Evolutionary conservation across 805 yeast genomes (phyloP).

Genomic region (Tetrapisispora taiwanensis): DNA sequence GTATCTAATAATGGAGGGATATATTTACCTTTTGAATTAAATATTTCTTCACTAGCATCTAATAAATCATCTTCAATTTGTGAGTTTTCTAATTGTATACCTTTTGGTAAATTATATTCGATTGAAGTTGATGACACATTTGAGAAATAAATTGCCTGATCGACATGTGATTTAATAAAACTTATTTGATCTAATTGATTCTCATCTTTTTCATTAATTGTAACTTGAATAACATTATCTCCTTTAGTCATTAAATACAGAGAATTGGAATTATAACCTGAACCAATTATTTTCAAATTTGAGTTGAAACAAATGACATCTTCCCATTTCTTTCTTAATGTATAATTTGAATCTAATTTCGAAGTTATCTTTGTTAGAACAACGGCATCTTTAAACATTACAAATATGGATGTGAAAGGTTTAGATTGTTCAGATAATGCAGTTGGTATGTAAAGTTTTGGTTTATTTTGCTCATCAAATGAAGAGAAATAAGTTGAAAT

Average conservation of each 20-base stretch:
- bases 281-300: conserved; percentile 46
- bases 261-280: conserved; percentile 44
- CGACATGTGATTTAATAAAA: conserved; percentile 61
- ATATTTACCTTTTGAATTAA: conserved; percentile 45
- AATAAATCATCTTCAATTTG: conserved; percentile 45
- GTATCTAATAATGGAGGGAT: conserved; percentile 46
- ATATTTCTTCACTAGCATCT: conserved; percentile 44
- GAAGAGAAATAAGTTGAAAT: conserved; percentile 39
- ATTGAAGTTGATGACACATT: conserved; percentile 35
- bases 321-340: conserved; percentile 57
- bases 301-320: conserved; percentile 55
- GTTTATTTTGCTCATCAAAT: conserved; percentile 23
- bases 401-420: conserved; percentile 38
- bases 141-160: conserved; percentile 67
- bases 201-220: conserved; percentile 7
- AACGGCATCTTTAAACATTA: conserved; percentile 49
- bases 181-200: conserved; percentile 15
- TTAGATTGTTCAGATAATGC: conserved; percentile 31
- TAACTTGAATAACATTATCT: conserved; percentile 51
- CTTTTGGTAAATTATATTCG: conserved; percentile 37
- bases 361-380: conserved; percentile 54
- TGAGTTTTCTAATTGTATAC: conserved; percentile 34
- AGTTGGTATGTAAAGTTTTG: conserved; percentile 45
- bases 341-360: conserved; percentile 25
- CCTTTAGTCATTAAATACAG: conserved; percentile 40